Evolutionary conservation across 768 basidiomycete species (phyloP), one percentile per base, ranked within the genome.

Genomic region (Boletellus sp.): DNA sequence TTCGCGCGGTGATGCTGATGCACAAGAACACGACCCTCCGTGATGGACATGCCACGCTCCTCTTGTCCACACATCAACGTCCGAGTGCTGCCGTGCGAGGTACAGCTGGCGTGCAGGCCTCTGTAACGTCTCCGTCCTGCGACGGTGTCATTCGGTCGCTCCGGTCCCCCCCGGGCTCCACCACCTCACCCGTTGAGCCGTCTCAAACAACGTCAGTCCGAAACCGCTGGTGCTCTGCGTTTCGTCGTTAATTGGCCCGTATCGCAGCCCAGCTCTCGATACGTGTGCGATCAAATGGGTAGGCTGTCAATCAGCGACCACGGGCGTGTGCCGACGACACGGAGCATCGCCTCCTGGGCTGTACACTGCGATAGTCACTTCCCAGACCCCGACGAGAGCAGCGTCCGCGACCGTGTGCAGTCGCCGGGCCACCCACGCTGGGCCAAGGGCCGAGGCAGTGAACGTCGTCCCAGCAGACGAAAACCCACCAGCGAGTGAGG

Each of bases 371-470:
- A 45, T 45, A 26, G 22, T n/a, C n/a, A n/a, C 11, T 12, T 23
- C 6, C 20, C 39, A 28, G 20, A 31, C 37, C 17, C 34, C 4
- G 45, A 31, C 28, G 28, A 33, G 22, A n/a, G n/a, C n/a, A n/a
- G n/a, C n/a, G n/a, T n/a, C n/a, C 19, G 19, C 15, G 7, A 19
- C 32, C 40, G 28, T 22, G 22, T 23, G 24, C 28, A 38, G 55
- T 51, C n/a, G n/a, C n/a, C 48, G n/a, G 16, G 19, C 6, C 7
- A 46, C 31, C 35, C 41, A n/a, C 22, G 33, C 42, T 63, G 52
- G 58, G 58, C 47, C 49, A 50, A 54, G 77, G 52, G 63, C 62
- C 22, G 64, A 72, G 51, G 68, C 64, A 11, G 28, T 28, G 28
- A 28, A 28, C 9, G 28, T 28, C 28, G 26, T 26, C 26, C 28